phyloP scores from a whole-genome alignment of 2,329 filamentous ascomycete genomes.

The Aureobasidium lini region DNA sequence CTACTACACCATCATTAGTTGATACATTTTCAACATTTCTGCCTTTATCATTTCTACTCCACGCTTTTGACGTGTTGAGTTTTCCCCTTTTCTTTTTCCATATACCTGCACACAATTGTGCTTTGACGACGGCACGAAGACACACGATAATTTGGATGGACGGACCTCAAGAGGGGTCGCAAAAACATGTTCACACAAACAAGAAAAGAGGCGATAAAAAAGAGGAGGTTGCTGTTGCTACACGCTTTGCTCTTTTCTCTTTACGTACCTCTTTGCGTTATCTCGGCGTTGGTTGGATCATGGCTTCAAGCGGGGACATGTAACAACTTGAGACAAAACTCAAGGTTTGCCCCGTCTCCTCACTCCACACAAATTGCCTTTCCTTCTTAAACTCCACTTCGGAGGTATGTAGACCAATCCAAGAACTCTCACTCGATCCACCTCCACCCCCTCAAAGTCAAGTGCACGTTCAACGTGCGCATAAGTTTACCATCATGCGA shows the following conservation, averaged over 20 bases:
- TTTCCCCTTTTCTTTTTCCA: background rate
- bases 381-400: constrained; percentile 1
- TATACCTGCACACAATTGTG: background rate
- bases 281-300: constrained; percentile 3
- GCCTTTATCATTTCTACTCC: constrained; percentile 1
- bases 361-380: constrained; percentile 10
- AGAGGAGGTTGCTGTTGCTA: background rate
- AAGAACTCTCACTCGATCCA: constrained; percentile 3
- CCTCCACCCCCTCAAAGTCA: background rate
- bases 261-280: background rate
- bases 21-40: background rate
- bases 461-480: background rate
- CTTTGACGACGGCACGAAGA: constrained; percentile 9
- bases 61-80: constrained; percentile 10
- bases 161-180: background rate
- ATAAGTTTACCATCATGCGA: background rate
- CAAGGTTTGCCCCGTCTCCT: constrained; percentile 1
- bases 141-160: constrained; percentile 6
- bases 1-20: background rate
- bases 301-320: constrained; percentile 1
- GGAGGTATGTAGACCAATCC: constrained; percentile 13
- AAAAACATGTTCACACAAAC: background rate
- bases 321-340: background rate
- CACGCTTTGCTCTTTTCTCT: background rate
- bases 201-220: constrained; percentile 10